Base-by-base conservation (phyloP, 2,329 filamentous ascomycete species). In the Aaosphaeria pasadenensis region DNA sequence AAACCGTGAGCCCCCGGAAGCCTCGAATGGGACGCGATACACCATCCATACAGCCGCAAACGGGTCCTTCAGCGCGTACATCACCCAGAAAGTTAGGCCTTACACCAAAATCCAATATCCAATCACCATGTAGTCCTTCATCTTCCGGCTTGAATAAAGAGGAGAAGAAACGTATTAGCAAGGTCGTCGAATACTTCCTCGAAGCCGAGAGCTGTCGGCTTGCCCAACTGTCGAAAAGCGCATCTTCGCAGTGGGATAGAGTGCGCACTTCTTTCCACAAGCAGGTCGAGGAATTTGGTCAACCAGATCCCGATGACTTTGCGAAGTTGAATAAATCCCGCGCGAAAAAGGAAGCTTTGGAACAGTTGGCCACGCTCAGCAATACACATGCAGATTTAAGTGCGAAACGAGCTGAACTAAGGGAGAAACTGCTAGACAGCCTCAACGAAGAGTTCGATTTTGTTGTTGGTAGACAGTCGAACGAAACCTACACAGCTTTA, bases 331-430 rank as follows among this genome's bases (percentile, higher is more conserved):
- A 62, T 35, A 47, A 55, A 38, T 47, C 60, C 17, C 62, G 58
- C 33, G 53, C 53, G 6, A 58, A 52, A 32, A 69, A 68, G 45
- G 60, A 63, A 9, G 63, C 66, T n/a, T 41, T 69, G 1, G 60
- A 69, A 44, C 53, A 60, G 28, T 45, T 70, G 39, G 50, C 60
- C 1, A 11, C 30, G 5, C 39, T 67, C 17, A 61, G 60, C 11
- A 33, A 35, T 5, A 53, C 52, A 30, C 52, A 64, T 39, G 52
- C 61, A 4, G 47, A 57, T 17, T 41, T 61, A 30, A 48, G 46
- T 39, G 30, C 43, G 5, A 55, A 61, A 45, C 54, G 60, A 30
- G 53, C 58, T 35, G 48, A 52, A 9, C 44, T 66, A 11, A 62
- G 60, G 43, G 53, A 52, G 13, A 64, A 65, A 43, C 59, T 69